Conservation (phyloP, 2,329 filamentous ascomycete genomes). For the Exophiala sideris region DNA sequence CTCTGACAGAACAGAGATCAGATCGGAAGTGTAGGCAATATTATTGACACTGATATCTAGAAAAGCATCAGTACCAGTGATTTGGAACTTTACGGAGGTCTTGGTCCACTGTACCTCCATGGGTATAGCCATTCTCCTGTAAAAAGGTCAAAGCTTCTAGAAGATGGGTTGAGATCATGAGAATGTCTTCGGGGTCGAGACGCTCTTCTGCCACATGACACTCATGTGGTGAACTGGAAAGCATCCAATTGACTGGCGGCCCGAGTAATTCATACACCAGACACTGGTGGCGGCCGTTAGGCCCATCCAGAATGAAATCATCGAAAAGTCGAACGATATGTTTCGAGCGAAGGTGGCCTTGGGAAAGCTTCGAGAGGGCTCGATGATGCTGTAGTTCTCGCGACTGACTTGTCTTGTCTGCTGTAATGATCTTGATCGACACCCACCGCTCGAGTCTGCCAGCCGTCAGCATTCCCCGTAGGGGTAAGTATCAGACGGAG, state of each 20-base stretch:
- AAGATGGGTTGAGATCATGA: constrained; percentile 32
- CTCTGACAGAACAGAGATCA: constrained; percentile 14
- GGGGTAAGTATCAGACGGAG: neutral
- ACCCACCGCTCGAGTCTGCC: constrained; percentile 11
- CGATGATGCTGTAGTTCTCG: constrained; percentile 4
- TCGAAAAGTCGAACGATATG: constrained; percentile 12
- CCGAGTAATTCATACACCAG: constrained; percentile 28
- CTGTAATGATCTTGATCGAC: constrained; percentile 10
- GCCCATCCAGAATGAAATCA: constrained; percentile 11
- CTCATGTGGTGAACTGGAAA: neutral
- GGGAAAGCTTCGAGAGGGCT: neutral
- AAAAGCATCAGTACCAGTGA: constrained; percentile 13
- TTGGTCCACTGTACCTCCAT: constrained; percentile 31
- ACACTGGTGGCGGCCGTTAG: constrained; percentile 14
- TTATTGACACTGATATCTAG: constrained; percentile 32
- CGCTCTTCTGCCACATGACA: constrained; percentile 18
- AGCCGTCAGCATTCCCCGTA: neutral
- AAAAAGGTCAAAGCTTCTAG: constrained; percentile 31
- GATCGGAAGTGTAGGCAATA: constrained; percentile 29
- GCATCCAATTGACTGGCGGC: constrained; percentile 15
- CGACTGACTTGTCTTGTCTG: constrained; percentile 1
- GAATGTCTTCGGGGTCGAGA: constrained; percentile 27
- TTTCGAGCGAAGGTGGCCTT: constrained; percentile 4
- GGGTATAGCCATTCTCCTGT: constrained; percentile 30
- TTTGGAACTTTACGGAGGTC: neutral